Evolutionary conservation across 1,139 yeast genomes (phyloP).

Genomic region (Sugiyamaella neomexicana): DNA sequence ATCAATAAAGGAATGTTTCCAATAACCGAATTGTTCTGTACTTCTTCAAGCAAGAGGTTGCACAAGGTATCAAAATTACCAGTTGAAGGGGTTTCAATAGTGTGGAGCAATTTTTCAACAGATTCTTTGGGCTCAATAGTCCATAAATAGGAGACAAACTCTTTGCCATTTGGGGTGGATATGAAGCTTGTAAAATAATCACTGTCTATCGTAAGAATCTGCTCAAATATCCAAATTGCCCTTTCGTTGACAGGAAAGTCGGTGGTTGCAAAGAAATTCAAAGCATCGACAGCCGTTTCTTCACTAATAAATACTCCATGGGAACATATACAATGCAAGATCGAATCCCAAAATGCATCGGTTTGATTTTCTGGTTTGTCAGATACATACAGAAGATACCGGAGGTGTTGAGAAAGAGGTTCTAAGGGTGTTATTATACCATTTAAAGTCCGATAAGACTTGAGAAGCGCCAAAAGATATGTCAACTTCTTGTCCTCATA

Average conservation of each 20-base stretch:
- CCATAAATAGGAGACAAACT: slow-evolving; percentile 26
- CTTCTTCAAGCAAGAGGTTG: slow-evolving; percentile 23
- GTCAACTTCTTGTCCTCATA: slow-evolving; percentile 31
- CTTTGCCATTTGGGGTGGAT: slow-evolving; percentile 25
- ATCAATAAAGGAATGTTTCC: slow-evolving; percentile 24
- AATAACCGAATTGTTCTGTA: slow-evolving; percentile 4
- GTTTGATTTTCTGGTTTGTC: not conserved
- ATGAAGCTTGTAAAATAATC: slow-evolving; percentile 24
- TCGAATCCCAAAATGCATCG: slow-evolving; percentile 28
- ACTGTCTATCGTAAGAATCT: slow-evolving; percentile 2
- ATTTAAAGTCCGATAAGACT: slow-evolving; percentile 22
- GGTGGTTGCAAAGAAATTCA: slow-evolving; percentile 21
- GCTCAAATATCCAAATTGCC: not conserved
- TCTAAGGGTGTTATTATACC: slow-evolving; percentile 23
- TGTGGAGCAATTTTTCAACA: slow-evolving; percentile 23
- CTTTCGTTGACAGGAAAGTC: not conserved
- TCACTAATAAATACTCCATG: slow-evolving; percentile 29
- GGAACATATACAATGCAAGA: slow-evolving; percentile 23
- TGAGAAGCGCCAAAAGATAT: slow-evolving; percentile 22
- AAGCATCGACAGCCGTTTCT: slow-evolving; percentile 24
- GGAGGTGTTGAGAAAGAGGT: slow-evolving; percentile 13
- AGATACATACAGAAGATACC: slow-evolving; percentile 6
- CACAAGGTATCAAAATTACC: slow-evolving; percentile 21
- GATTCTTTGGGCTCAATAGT: slow-evolving; percentile 22
- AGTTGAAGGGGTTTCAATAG: slow-evolving; percentile 23